Evolutionary conservation across 352 stramenopile species (phyloP).

Genomic region (Pythium aquatile): DNA sequence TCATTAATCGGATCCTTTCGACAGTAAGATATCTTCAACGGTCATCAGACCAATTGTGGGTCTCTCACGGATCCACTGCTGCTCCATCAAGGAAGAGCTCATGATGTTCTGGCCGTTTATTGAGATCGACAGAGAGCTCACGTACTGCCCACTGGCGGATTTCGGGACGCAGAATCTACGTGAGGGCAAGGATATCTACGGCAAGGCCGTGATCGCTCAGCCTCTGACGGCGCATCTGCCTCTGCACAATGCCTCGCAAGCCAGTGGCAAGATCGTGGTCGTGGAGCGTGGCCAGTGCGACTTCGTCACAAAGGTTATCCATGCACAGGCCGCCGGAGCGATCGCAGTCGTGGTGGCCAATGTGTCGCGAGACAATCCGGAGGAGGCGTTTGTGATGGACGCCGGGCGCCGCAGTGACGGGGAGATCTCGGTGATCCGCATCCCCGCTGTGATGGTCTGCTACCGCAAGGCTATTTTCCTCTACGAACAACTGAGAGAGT

Average conservation of each 20-base stretch:
- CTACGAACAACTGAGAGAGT: conserved; percentile 53
- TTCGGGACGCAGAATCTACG: conserved; percentile 45
- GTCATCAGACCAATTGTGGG: not conserved
- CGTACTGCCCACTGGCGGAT: conserved; percentile 68
- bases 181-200: conserved; percentile 53
- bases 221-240: conserved; percentile 49
- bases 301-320: conserved; percentile 74
- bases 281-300: conserved; percentile 69
- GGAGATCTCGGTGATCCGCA: conserved; percentile 32
- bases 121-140: conserved; percentile 50
- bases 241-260: conserved; percentile 47
- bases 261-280: conserved; percentile 56
- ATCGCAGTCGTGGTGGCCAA: conserved; percentile 72
- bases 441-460: conserved; percentile 67
- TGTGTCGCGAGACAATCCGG: conserved; percentile 25
- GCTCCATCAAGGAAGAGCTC: not conserved
- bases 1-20: conserved; percentile 10
- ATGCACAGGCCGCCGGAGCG: conserved; percentile 65
- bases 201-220: conserved; percentile 51
- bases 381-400: conserved; percentile 73
- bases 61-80: too few species aligned
- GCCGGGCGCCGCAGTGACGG: conserved; percentile 34
- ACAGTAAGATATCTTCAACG: conserved; percentile 23
- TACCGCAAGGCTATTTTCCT: conserved; percentile 39
- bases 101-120: conserved; percentile 76